Conservation (phyloP, 2,329 filamentous ascomycete species). For the Stagonosporopsis rhizophila region DNA sequence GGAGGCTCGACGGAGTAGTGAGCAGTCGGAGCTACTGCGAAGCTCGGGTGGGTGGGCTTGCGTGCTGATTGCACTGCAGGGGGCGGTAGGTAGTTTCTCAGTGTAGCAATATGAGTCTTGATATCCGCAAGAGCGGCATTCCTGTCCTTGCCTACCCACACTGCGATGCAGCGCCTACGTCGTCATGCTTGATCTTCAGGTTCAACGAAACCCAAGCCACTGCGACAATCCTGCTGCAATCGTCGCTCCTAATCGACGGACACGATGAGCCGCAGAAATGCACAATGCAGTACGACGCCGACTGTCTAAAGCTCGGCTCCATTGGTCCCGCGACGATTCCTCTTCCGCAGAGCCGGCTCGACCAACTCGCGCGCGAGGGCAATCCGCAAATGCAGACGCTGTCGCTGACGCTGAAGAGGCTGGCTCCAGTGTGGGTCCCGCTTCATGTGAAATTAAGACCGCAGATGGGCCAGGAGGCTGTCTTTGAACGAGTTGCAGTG, state of each 20-base stretch:
- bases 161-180: slow-evolving; percentile 11
- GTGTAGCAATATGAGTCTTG: slow-evolving; percentile 17
- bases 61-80: slow-evolving; percentile 6
- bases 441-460: neutral
- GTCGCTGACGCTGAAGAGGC: slow-evolving; percentile 4
- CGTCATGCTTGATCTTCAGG: slow-evolving; percentile 19
- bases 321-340: slow-evolving; percentile 9
- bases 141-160: slow-evolving; percentile 18
- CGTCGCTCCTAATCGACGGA: slow-evolving; percentile 1
- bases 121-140: slow-evolving; percentile 18
- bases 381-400: slow-evolving; percentile 21
- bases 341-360: slow-evolving; percentile 5
- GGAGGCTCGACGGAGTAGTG: neutral
- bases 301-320: slow-evolving; percentile 21
- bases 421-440: slow-evolving; percentile 22
- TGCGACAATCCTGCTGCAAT: slow-evolving; percentile 20
- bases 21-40: slow-evolving; percentile 9
- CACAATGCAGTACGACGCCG: slow-evolving; percentile 25
- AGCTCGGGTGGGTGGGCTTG: slow-evolving; percentile 20
- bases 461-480: neutral
- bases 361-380: slow-evolving; percentile 16
- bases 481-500: neutral
- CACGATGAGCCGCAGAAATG: slow-evolving; percentile 22
- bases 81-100: slow-evolving; percentile 16
- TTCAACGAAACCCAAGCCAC: slow-evolving; percentile 18